Evolutionary conservation across 225 moss, liverwort and hornwort genomes (phyloP).

Genomic region (Antitrichia curtipendula): DNA sequence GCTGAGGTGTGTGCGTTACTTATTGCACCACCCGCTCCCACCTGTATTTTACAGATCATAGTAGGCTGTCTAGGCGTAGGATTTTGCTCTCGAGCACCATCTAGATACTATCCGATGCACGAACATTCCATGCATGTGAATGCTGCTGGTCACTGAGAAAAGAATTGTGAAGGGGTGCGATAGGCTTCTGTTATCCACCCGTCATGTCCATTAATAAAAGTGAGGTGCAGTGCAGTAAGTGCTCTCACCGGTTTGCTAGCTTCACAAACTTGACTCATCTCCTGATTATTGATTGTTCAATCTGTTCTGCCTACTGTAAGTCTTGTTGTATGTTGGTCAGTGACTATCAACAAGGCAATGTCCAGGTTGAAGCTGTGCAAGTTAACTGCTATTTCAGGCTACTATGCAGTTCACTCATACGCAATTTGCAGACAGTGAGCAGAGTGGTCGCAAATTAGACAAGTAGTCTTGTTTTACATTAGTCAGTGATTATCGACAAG

Average conservation of each 20-base stretch:
- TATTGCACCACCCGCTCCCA: conserved; percentile 46
- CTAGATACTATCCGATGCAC: conserved; percentile 4
- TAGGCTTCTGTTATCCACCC: conserved; percentile 15
- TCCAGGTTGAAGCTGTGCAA: not conserved
- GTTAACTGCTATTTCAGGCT: not conserved
- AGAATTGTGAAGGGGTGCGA: conserved; percentile 14
- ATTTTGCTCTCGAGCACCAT: conserved; percentile 27
- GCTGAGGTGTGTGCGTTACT: conserved; percentile 49
- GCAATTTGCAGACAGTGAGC: not conserved
- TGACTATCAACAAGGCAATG: not conserved
- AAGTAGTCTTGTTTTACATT: no score
- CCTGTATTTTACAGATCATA: conserved; percentile 33
- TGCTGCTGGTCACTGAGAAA: not conserved
- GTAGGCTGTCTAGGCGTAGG: conserved; percentile 16
- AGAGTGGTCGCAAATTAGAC: not conserved
- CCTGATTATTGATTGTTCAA: not conserved
- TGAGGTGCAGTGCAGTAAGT: conserved; percentile 1
- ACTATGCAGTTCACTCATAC: not conserved
- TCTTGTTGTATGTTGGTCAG: not conserved
- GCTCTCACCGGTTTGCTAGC: conserved; percentile 2
- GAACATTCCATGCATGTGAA: conserved; percentile 14
- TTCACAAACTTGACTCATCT: not conserved
- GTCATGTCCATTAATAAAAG: conserved; percentile 18
- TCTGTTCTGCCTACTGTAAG: not conserved
- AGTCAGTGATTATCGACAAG: no score